A percentile compares a stretch with the other conserved stretches of the same genome.
Evolutionary conservation across 2,329 filamentous ascomycete genomes (phyloP).

Genomic region (Cercospora nicotianae): DNA sequence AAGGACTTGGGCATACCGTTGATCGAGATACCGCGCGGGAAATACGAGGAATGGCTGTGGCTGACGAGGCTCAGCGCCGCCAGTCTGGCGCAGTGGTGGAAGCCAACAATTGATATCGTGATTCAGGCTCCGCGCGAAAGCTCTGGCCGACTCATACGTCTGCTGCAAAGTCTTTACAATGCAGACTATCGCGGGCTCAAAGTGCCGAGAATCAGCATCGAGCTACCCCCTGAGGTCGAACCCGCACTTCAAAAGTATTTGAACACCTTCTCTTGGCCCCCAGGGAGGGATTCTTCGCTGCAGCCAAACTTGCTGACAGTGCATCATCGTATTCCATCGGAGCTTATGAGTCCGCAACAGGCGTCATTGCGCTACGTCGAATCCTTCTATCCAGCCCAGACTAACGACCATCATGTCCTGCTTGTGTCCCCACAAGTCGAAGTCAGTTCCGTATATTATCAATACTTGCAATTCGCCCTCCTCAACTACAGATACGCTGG

Average conservation of each 20-base stretch:
- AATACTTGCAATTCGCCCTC: constrained; percentile 77
- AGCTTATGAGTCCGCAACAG: constrained; percentile 64
- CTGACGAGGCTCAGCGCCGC: constrained; percentile 72
- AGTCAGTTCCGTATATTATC: constrained; percentile 76
- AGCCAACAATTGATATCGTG: constrained; percentile 75
- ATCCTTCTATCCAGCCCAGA: constrained; percentile 76
- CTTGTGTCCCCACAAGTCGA: constrained; percentile 79
- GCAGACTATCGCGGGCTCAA: constrained; percentile 74
- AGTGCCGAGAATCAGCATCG: constrained; percentile 76
- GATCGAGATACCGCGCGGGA: constrained; percentile 70
- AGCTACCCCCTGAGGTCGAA: constrained; percentile 73
- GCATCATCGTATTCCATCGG: constrained; percentile 68
- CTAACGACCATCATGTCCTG: constrained; percentile 71
- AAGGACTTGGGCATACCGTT: constrained; percentile 58
- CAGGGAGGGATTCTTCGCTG: constrained; percentile 49
- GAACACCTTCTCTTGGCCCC: constrained; percentile 67
- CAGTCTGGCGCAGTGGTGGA: constrained; percentile 75
- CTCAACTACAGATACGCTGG: constrained; percentile 75
- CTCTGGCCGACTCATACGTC: constrained; percentile 71
- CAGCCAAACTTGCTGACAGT: constrained; percentile 59
- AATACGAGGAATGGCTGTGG: constrained; percentile 69
- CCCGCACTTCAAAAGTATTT: constrained; percentile 63
- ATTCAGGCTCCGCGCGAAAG: constrained; percentile 71
- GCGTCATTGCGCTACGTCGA: constrained; percentile 76
- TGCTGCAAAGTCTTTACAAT: constrained; percentile 71